Evolutionary conservation across 2,329 filamentous ascomycete genomes (phyloP).

Genomic region (Xylariaceae sp.): DNA sequence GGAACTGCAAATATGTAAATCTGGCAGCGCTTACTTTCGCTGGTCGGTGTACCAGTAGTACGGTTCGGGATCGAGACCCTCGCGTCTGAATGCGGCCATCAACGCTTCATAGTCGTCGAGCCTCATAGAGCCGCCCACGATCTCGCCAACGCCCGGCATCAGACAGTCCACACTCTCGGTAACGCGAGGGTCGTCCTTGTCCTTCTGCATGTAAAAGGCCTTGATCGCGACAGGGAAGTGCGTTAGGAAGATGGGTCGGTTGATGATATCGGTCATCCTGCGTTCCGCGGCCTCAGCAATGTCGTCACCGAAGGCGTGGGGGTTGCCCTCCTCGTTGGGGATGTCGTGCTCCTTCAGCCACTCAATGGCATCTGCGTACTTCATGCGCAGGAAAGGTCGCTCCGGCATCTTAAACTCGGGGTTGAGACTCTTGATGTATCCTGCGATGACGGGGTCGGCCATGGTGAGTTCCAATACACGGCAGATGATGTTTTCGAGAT

Average conservation of each 20-base stretch:
- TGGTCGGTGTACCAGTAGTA: conserved; percentile 99
- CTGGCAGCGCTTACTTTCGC: conserved; percentile 70
- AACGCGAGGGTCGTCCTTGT: conserved; percentile 74
- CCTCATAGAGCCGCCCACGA: conserved; percentile 95
- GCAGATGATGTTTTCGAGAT: conserved; percentile 87
- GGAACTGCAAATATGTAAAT: not conserved
- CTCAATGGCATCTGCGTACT: conserved; percentile 88
- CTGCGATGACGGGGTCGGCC: conserved; percentile 71
- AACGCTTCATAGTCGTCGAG: conserved; percentile 91
- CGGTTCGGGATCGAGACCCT: conserved; percentile 79
- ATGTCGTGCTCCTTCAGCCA: conserved; percentile 88
- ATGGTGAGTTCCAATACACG: conserved; percentile 79
- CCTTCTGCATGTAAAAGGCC: conserved; percentile 98
- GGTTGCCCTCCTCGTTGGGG: conserved; percentile 87
- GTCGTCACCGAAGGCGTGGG: conserved; percentile 92
- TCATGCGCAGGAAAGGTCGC: conserved; percentile 92
- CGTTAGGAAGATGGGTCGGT: conserved; percentile 91
- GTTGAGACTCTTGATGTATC: conserved; percentile 83
- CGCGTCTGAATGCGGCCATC: conserved; percentile 82
- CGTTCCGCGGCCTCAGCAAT: conserved; percentile 98
- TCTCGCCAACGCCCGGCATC: conserved; percentile 95
- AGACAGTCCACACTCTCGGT: conserved; percentile 88
- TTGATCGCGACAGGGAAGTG: conserved; percentile 98
- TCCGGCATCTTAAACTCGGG: conserved; percentile 81
- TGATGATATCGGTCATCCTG: conserved; percentile 95